Evolutionary conservation across 108 stramenopile genomes (phyloP), one percentile per base, ranked within the genome.

Genomic region (Discostella pseudostelligera): DNA sequence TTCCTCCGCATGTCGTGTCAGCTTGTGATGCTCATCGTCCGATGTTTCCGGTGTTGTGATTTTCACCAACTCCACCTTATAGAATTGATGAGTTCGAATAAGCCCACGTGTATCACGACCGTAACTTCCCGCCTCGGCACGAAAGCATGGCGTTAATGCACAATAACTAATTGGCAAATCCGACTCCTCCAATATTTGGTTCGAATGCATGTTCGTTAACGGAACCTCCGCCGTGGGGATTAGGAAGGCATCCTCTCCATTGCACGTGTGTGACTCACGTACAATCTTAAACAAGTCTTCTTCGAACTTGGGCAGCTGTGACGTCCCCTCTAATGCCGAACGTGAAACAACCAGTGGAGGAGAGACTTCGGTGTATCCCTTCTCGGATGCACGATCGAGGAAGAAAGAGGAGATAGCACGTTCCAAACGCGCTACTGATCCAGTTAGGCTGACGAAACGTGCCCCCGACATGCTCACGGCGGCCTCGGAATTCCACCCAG

Each of bases 171-270:
- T 59, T 3, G 98, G 98, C 62, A 98, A 75, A 47, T 95, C 85
- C 1, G 81, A 43, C 39, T 87, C 93, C 20, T 98, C 93, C 73
- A 98, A 78, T 43, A 96, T 84, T 57, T 80, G 67, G 43, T 84
- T 86, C 44, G 90, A 77, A 49, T 94, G 89, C 74, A 98, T 67
- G 56, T 97, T 97, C 17, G 97, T 98, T 39, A 98, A 47, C 5
- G 97, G 97, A 5, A 98, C 97, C 72, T 98, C 97, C 9, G 96
- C 96, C 24, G 97, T 98, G 17, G 97, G 97, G 36, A 98, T 96
- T 48, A 98, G 75, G 64, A 96, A 98, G 54, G 96, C 96, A 80
- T 96, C 96, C 67, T 98, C 94, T 42, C 96, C 96, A 64, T 96
- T 98, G 82, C 89, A 90, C n/a, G 89, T 90, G 56, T 93, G 92